Evolutionary conservation across 805 yeast genomes (phyloP), one percentile per base, ranked within the genome.

Genomic region (Saccharomycopsis synnaedendra): DNA sequence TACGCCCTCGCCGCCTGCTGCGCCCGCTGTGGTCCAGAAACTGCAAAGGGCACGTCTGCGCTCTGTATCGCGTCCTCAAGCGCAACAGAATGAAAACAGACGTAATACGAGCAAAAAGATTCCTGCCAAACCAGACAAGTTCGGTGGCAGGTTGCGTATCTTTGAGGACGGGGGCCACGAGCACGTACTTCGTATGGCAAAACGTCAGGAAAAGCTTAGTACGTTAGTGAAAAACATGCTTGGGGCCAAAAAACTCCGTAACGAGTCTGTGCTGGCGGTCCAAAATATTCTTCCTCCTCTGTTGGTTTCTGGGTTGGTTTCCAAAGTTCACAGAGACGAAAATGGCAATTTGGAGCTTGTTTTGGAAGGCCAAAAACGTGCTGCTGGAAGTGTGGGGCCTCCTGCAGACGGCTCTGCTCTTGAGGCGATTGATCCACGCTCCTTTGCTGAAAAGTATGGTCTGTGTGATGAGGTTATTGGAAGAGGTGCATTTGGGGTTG

Each of bases 391-490:
- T 28, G n/a, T 9, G 10, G 58, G 55, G n/a, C 36, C 36, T 8
- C 10, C 8, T 34, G 10, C 10, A 8, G 56, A 36, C 57, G 57
- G 33, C 61, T 61, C 4, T 55, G 54, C 7, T 51, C 56, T 6
- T 61, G 36, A 8, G 10, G n/a, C 47, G 7, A 43, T 56, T 45
- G 76, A 71, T 57, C 58, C 67, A 35, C 59, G 78, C 43, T 77
- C 89, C 6, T 83, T 90, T 62, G 82, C 79, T 5, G 89, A 88
- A 56, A 85, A 89, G 61, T 90, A 90, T 62, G 98, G 98, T 40
- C 75, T 84, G 45, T 90, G 97, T 62, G 96, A 87, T 64, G 97
- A 90, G 62, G 85, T 89, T 43, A 76, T 93, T 54, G 98, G 98
- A 30, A 75, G 85, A 45, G 97, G 97, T 27, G 80, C 96, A 0